These are phyloP conservation scores for Clonostachys solani DNA, from an alignment of 2,329 filamentous ascomycete genomes.

Conservation along the genomic window DNA sequence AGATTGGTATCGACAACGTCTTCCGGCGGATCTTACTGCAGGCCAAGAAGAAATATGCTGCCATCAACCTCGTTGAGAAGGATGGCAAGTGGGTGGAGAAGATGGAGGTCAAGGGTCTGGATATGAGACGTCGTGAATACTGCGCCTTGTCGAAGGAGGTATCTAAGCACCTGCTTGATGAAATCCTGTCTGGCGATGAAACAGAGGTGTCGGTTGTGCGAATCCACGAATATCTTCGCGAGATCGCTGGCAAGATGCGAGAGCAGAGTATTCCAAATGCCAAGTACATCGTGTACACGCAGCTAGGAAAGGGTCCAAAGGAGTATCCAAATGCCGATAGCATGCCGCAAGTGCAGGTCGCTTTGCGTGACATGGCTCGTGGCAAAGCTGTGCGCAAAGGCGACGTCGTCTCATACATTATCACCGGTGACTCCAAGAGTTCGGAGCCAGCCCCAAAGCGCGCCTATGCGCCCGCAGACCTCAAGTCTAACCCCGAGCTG, in stretches of 20 bases:
- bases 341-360: constrained; percentile 97
- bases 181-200: constrained; percentile 91
- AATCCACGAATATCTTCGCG: constrained; percentile 88
- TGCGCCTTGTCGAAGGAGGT: constrained; percentile 94
- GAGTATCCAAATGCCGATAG: constrained; percentile 92
- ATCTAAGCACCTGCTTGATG: constrained; percentile 83
- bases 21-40: constrained; percentile 91
- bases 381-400: constrained; percentile 88
- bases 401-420: constrained; percentile 94
- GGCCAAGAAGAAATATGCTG: constrained; percentile 99
- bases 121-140: constrained; percentile 97
- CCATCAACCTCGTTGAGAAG: constrained; percentile 86
- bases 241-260: constrained; percentile 83
- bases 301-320: constrained; percentile 88
- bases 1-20: constrained; percentile 97
- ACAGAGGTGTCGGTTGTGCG: constrained; percentile 81
- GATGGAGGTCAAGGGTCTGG: constrained; percentile 95
- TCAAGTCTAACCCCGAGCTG: constrained; percentile 71
- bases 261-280: constrained; percentile 67
- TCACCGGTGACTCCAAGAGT: constrained; percentile 67
- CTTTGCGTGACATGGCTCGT: constrained; percentile 78
- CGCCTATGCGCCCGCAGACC: constrained; percentile 80
- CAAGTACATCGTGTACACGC: constrained; percentile 97
- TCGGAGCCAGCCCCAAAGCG: constrained; percentile 79
- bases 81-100: constrained; percentile 90